phyloP scores from a whole-genome alignment of 1,284 basidiomycete genomes.

The Moniliophthora roreri region DNA sequence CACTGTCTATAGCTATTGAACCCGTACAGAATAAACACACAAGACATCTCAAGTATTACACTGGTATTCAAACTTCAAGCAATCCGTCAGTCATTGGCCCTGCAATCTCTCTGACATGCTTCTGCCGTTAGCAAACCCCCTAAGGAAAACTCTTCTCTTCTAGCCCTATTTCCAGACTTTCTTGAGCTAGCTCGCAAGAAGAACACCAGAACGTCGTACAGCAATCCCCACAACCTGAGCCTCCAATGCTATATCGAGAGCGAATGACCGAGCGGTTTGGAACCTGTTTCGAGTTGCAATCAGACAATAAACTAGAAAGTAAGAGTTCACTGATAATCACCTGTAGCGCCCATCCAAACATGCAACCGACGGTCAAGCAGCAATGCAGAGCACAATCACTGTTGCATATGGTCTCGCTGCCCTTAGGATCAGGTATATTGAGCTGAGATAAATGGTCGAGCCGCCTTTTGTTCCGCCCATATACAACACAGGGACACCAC shows the following conservation, averaged over 20 bases:
- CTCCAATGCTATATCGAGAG: slow-evolving; percentile 45
- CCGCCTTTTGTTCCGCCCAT: slow-evolving; percentile 36
- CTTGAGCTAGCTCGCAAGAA: slow-evolving; percentile 50
- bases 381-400: slow-evolving; percentile 10
- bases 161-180: slow-evolving; percentile 43
- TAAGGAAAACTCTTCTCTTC: slow-evolving; percentile 42
- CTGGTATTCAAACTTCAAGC: too few relatives aligned
- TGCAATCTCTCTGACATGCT: too few relatives aligned
- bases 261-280: slow-evolving; percentile 38
- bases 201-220: slow-evolving; percentile 40
- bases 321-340: slow-evolving; percentile 27
- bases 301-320: too few relatives aligned
- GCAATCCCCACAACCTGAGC: slow-evolving; percentile 35
- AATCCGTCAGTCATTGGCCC: too few relatives aligned
- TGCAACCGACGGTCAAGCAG: slow-evolving; percentile 23
- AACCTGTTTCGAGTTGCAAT: slow-evolving; percentile 37
- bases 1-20: too few relatives aligned
- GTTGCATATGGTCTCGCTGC: slow-evolving; percentile 10
- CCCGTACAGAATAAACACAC: too few relatives aligned
- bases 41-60: too few relatives aligned
- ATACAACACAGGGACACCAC: slow-evolving; percentile 37
- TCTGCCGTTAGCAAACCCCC: background rate
- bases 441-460: slow-evolving; percentile 32
- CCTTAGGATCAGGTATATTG: slow-evolving; percentile 32
- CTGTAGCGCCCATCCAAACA: slow-evolving; percentile 41